A percentile compares a stretch with the other conserved stretches of the same genome.
Evolutionary conservation across 495 filamentous ascomycete species (phyloP).

Genomic region (Sabuloglossum arenarium): DNA sequence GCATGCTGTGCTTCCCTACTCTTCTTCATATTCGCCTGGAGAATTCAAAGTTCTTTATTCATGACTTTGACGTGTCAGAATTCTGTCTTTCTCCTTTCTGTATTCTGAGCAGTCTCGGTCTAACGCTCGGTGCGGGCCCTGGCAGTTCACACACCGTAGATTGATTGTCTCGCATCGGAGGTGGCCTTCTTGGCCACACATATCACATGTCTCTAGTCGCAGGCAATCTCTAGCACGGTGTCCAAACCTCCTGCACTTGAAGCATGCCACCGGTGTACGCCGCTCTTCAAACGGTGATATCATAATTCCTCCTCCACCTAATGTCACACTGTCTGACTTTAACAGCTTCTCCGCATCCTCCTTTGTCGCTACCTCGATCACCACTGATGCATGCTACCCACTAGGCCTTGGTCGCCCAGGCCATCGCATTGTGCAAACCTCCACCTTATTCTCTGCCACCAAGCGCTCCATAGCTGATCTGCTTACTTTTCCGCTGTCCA

Average conservation of each 20-base stretch:
- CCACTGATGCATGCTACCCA: slow-evolving; percentile 7
- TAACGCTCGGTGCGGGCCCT: slow-evolving; percentile 3
- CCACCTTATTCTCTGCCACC: slow-evolving; percentile 1
- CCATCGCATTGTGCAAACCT: slow-evolving; percentile 5
- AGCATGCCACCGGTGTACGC: slow-evolving; percentile 6
- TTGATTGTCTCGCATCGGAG: slow-evolving; percentile 6
- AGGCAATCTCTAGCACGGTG: slow-evolving; percentile 7
- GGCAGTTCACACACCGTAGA: slow-evolving; percentile 2
- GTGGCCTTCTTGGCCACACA: slow-evolving; percentile 8
- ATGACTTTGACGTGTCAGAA: slow-evolving; percentile 3
- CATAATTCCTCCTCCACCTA: slow-evolving; percentile 4
- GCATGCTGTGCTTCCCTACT: slow-evolving; percentile 7
- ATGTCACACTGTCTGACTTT: slow-evolving; percentile 7
- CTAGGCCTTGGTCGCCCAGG: slow-evolving; percentile 4
- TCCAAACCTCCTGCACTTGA: slow-evolving; percentile 6
- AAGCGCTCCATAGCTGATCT: slow-evolving; percentile 5
- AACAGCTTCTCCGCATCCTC: slow-evolving; percentile 8
- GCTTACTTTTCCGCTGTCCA: slow-evolving; percentile 4
- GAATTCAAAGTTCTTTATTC: slow-evolving; percentile 4
- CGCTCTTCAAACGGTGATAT: slow-evolving; percentile 7
- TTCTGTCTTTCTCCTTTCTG: slow-evolving; percentile 5
- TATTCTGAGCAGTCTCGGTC: slow-evolving; percentile 4
- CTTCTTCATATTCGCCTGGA: slow-evolving; percentile 7
- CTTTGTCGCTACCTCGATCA: slow-evolving; percentile 8
- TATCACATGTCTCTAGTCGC: slow-evolving; percentile 6